These are phyloP conservation scores for Symmetrospora coprosmae DNA, from an alignment of 768 basidiomycete species.

Conservation along the genomic window DNA sequence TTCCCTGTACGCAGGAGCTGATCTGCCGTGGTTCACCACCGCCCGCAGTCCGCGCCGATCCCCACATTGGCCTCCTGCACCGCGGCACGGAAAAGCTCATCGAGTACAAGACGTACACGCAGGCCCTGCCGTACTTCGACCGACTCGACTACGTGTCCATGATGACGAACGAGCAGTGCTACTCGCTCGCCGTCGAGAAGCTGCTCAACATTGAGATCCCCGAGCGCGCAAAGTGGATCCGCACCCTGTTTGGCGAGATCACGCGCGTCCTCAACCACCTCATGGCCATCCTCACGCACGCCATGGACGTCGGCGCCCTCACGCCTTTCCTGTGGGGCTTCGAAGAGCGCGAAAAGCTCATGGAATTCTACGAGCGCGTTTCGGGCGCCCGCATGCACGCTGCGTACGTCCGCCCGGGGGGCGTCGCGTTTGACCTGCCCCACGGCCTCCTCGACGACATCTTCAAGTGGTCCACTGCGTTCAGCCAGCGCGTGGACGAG, in stretches of 20 bases:
- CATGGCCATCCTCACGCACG: constrained; percentile 91
- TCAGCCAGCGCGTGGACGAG: constrained; percentile 76
- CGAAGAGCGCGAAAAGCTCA: constrained; percentile 98
- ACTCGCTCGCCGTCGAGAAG: constrained; percentile 94
- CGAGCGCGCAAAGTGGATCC: constrained; percentile 94
- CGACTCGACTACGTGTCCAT: constrained; percentile 98
- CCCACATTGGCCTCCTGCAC: constrained; percentile 84
- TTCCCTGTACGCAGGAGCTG: neutral
- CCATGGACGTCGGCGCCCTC: constrained; percentile 85
- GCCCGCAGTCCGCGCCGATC: constrained; percentile 28
- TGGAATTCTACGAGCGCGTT: constrained; percentile 99
- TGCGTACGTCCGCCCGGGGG: constrained; percentile 94
- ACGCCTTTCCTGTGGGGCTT: constrained; percentile 99
- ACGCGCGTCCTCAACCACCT: constrained; percentile 91
- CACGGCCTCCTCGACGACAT: constrained; percentile 98
- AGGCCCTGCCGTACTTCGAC: constrained; percentile 96
- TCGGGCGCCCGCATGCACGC: constrained; percentile 93
- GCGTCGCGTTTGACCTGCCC: constrained; percentile 92
- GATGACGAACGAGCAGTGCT: constrained; percentile 99
- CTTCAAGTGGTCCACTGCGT: constrained; percentile 95
- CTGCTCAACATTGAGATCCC: constrained; percentile 86
- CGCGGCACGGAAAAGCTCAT: constrained; percentile 97
- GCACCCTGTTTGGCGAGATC: constrained; percentile 91
- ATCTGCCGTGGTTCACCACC: constrained; percentile 30
- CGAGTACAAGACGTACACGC: constrained; percentile 95